Evolutionary conservation across 2,329 filamentous ascomycete genomes (phyloP).

Genomic region (Stagonosporopsis cucurbitacearum): DNA sequence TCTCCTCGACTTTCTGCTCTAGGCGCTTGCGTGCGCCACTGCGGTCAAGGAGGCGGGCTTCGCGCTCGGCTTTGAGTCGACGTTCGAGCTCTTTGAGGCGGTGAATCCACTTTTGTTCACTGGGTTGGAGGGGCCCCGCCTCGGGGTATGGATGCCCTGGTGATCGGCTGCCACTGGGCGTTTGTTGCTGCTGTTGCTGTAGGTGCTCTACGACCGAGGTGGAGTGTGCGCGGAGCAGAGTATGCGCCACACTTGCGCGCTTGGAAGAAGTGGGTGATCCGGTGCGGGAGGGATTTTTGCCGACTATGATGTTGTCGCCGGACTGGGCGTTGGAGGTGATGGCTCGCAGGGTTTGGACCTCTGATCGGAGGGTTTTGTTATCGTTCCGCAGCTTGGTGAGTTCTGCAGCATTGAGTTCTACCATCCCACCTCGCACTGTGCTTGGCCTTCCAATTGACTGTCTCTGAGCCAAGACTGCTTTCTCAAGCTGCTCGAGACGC

Average conservation of each 20-base stretch:
- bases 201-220: conserved; percentile 57
- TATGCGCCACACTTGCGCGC: conserved; percentile 56
- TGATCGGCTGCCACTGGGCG: conserved; percentile 4
- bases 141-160: conserved; percentile 43
- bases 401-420: conserved; percentile 57
- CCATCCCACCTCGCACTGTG: conserved; percentile 49
- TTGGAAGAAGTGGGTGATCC: conserved; percentile 45
- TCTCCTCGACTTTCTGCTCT: conserved; percentile 76
- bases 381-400: conserved; percentile 65
- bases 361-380: conserved; percentile 65
- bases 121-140: conserved; percentile 51
- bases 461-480: conserved; percentile 62
- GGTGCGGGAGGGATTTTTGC: conserved; percentile 36
- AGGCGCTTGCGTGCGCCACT: conserved; percentile 81
- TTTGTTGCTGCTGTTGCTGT: conserved; percentile 26
- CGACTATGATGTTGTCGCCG: conserved; percentile 30
- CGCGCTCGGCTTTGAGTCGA: conserved; percentile 86
- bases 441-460: conserved; percentile 48
- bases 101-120: conserved; percentile 82
- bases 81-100: conserved; percentile 86
- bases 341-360: conserved; percentile 69
- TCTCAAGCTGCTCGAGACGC: conserved; percentile 86
- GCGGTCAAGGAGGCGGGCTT: conserved; percentile 83
- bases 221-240: conserved; percentile 63
- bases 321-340: conserved; percentile 41